Percentiles rank a stretch among this genome's conserved stretches.
phyloP scores from a whole-genome alignment of 2,329 filamentous ascomycete species.

The Penicillium sp. region DNA sequence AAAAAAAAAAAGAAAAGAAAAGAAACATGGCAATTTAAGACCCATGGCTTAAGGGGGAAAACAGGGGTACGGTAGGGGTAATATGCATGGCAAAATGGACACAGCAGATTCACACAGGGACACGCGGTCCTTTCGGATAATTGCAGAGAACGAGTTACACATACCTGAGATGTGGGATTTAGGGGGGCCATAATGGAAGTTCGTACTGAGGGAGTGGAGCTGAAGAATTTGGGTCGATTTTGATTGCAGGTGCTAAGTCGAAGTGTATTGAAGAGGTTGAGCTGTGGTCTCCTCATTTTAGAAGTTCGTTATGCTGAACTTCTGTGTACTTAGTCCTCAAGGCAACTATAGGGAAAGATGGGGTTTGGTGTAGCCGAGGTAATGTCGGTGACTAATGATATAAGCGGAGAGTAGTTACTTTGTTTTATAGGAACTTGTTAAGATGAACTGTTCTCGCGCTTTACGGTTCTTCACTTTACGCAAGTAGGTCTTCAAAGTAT shows the following conservation, averaged over 20 bases:
- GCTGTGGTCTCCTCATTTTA: slow-evolving; percentile 6
- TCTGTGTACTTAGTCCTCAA: background rate
- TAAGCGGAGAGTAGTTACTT: background rate
- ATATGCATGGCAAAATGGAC: slow-evolving; percentile 7
- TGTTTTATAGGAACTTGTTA: background rate
- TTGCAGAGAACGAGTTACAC: slow-evolving; percentile 11
- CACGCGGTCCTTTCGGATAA: slow-evolving; percentile 11
- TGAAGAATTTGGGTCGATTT: background rate
- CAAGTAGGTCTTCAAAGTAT: too few relatives aligned
- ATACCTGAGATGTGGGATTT: slow-evolving; percentile 26
- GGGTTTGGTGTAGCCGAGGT: slow-evolving; percentile 11
- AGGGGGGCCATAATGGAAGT: slow-evolving; percentile 24
- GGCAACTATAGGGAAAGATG: background rate
- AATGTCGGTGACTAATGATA: slow-evolving; percentile 8
- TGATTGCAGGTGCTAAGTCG: background rate
- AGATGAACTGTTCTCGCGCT: too few relatives aligned
- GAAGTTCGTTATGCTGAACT: background rate
- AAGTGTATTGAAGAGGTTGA: slow-evolving; percentile 1
- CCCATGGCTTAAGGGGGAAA: background rate
- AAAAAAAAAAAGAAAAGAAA: background rate
- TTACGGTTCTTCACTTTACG: too few relatives aligned
- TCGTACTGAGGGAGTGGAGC: background rate
- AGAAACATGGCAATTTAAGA: background rate
- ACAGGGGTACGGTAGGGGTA: background rate
- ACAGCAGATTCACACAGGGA: slow-evolving; percentile 4